Conservation (phyloP, 306 rosid genomes). For the Pachyrhizus erosus region DNA sequence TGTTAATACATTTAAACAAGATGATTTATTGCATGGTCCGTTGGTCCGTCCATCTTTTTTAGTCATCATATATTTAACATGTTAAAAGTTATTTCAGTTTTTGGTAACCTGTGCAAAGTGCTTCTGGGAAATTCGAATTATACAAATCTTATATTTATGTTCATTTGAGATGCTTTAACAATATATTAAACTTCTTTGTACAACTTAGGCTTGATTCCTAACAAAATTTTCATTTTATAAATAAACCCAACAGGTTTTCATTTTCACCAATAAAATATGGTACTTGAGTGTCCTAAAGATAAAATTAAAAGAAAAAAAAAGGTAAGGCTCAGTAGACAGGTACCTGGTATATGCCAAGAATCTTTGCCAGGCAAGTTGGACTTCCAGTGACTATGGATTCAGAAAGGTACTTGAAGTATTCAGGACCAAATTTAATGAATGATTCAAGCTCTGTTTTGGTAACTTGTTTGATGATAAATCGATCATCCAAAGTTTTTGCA, state of each 20-base stretch:
- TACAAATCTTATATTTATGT: background rate
- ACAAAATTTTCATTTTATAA: constrained; percentile 25
- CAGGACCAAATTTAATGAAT: constrained; percentile 81
- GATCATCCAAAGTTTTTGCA: constrained; percentile 93
- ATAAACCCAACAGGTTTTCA: constrained; percentile 1
- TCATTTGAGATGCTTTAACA: background rate
- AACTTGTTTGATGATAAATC: constrained; percentile 90
- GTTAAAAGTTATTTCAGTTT: constrained; percentile 15
- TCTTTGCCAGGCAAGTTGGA: constrained; percentile 96
- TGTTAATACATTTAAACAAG: constrained; percentile 22
- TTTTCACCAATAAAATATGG: constrained; percentile 15
- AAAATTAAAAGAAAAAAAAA: background rate
- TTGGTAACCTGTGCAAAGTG: constrained; percentile 6
- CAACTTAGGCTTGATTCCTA: background rate
- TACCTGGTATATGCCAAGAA: constrained; percentile 99
- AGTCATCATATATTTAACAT: background rate
- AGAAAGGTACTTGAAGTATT: constrained; percentile 85
- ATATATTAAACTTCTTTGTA: background rate
- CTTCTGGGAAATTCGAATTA: background rate
- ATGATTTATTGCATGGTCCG: constrained; percentile 25
- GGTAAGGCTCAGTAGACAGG: constrained; percentile 27
- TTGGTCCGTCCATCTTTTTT: constrained; percentile 20
- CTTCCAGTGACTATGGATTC: constrained; percentile 75
- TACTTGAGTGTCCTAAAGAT: constrained; percentile 28
- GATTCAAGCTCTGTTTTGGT: constrained; percentile 97